phyloP scores from a whole-genome alignment of 2,329 filamentous ascomycete species.

The Hirsutella thompsonii region DNA sequence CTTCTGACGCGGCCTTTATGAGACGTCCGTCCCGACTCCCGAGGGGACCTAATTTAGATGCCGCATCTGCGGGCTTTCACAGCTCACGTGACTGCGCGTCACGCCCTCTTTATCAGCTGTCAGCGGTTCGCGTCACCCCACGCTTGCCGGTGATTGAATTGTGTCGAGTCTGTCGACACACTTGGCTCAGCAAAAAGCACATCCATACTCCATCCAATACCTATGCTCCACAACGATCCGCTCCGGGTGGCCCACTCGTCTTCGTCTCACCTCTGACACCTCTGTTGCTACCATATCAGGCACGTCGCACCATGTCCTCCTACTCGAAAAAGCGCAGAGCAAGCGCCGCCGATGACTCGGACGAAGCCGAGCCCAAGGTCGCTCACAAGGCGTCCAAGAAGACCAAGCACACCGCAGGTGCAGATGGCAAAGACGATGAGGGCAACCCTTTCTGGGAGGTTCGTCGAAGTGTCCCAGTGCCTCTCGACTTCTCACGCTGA shows the following conservation, averaged over 20 bases:
- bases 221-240: too few species aligned
- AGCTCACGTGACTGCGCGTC: neutral
- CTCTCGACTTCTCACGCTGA: constrained; percentile 3
- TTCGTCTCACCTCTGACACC: too few species aligned
- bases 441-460: constrained; percentile 47
- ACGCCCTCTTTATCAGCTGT: neutral
- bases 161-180: too few species aligned
- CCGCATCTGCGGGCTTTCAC: neutral
- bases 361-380: constrained; percentile 17
- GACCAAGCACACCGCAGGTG: constrained; percentile 19
- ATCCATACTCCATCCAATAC: too few species aligned
- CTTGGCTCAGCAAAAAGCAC: too few species aligned
- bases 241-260: too few species aligned
- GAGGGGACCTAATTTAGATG: neutral
- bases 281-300: neutral
- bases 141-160: neutral
- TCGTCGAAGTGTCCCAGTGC: neutral
- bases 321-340: constrained; percentile 22
- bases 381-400: constrained; percentile 33
- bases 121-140: neutral
- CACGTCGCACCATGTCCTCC: constrained; percentile 10
- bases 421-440: constrained; percentile 25
- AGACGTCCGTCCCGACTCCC: too few species aligned
- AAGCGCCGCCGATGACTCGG: constrained; percentile 17
- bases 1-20: too few species aligned